Evolutionary conservation across 768 basidiomycete genomes (phyloP), one percentile per base, ranked within the genome.

Genomic region (Russula abietina): DNA sequence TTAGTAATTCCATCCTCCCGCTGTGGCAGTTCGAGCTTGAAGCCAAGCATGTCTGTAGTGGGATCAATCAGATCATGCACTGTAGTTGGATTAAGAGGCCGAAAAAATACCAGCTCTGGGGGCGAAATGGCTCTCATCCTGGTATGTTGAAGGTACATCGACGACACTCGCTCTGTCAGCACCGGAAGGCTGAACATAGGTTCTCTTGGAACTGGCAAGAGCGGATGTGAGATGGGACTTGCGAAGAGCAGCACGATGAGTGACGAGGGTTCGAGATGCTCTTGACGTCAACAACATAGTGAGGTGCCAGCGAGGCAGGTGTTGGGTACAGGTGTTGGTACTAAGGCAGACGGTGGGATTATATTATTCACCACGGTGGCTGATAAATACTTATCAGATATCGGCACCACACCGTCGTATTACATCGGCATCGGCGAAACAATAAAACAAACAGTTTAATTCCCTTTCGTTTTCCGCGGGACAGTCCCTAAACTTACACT

Each of bases 141-240:
- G 80, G 72, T 88, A 89, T 4, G 83, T 80, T 39, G 87, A 83
- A 26, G 91, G 91, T 30, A 91, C 78, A 66, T 93, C 90, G 67
- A 92, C 85, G 57, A 93, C 82, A 69, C 84, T 90, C 32, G 91
- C 91, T 71, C 89, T 80, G 74, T 91, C 90, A 59, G 91, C 84
- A 61, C 83, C 82, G 5, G 91, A 91, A 16, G 91, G 91, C 69
- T 91, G 89, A 41, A 92, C 89, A 65, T 90, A 87, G 6, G 80
- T 73, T 65, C 91, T 79, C 65, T 78, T 78, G 48, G 45, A 28
- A 17, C n/a, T 43, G 22, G 50, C 9, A 45, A 45, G 33, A n/a
- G n/a, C 53, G 66, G 22, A 68, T 61, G 56, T 64, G 59, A 68
- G 17, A 71, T 62, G 41, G 2, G 64, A 50, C 12, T 72, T 70